Evolutionary conservation across 768 basidiomycete genomes (phyloP).

Genomic region (Serendipita sp.): DNA sequence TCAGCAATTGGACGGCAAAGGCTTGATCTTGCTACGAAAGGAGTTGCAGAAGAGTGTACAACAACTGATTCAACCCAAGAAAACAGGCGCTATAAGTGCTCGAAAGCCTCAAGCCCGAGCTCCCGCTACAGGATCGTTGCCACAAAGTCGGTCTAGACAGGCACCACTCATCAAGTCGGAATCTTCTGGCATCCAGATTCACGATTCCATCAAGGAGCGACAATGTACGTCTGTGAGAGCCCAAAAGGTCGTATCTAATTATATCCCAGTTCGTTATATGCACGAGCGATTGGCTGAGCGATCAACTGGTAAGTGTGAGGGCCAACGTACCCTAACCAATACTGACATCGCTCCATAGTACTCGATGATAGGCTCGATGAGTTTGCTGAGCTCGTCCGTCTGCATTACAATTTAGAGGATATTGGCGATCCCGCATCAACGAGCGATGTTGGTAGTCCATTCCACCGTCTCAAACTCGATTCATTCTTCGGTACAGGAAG

Average conservation of each 20-base stretch:
- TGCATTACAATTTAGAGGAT: constrained; percentile 55
- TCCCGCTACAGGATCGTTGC: constrained; percentile 9
- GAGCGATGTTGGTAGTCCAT: constrained; percentile 30
- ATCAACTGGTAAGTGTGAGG: constrained; percentile 47
- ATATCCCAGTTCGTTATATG: constrained; percentile 67
- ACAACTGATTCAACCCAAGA: neutral
- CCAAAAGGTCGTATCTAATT: neutral
- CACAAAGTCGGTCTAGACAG: constrained; percentile 13
- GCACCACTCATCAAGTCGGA: constrained; percentile 14
- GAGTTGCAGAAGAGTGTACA: neutral
- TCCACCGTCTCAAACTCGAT: constrained; percentile 5
- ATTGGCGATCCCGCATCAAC: constrained; percentile 58
- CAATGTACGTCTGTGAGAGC: neutral
- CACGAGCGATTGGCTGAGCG: constrained; percentile 78
- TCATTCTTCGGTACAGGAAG: constrained; percentile 28
- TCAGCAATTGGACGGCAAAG: constrained; percentile 7
- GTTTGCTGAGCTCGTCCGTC: constrained; percentile 54
- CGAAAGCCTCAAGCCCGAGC: constrained; percentile 12
- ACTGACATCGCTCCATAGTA: constrained; percentile 25
- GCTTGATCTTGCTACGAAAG: constrained; percentile 16
- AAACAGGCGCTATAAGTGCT: constrained; percentile 7
- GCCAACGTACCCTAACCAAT: neutral
- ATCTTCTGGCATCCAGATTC: constrained; percentile 16
- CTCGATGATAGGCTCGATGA: constrained; percentile 84
- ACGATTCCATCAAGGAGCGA: constrained; percentile 13